Percentiles rank a stretch among this genome's conserved stretches.
These are phyloP conservation scores for Hymenoscyphus fraxineus DNA, from an alignment of 2,329 filamentous ascomycete genomes.

Conservation along the genomic window DNA sequence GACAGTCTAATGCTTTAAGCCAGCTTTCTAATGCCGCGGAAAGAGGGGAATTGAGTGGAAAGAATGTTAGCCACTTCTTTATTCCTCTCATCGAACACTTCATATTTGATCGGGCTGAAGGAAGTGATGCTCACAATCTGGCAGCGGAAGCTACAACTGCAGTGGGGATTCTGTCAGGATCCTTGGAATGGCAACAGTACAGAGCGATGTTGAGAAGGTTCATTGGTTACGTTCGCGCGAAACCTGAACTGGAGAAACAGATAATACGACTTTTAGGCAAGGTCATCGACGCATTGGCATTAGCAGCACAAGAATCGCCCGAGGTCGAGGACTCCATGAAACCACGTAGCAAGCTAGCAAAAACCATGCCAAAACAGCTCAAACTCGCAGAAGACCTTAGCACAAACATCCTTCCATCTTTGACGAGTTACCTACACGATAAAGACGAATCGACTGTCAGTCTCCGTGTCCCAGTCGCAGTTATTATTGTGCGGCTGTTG, in stretches of 20 bases:
- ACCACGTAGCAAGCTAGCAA: slow-evolving; percentile 48
- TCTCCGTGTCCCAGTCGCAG: slow-evolving; percentile 82
- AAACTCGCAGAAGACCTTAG: slow-evolving; percentile 71
- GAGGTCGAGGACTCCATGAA: slow-evolving; percentile 34
- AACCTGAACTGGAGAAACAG: slow-evolving; percentile 80
- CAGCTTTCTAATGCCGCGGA: slow-evolving; percentile 67
- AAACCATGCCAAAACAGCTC: slow-evolving; percentile 61
- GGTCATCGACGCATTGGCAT: slow-evolving; percentile 71
- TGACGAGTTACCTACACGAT: slow-evolving; percentile 83
- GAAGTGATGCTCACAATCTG: slow-evolving; percentile 75
- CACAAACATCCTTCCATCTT: slow-evolving; percentile 70
- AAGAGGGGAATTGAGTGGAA: slow-evolving; percentile 62
- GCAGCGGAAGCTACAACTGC: slow-evolving; percentile 82
- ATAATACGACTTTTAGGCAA: slow-evolving; percentile 78
- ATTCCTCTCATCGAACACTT: slow-evolving; percentile 93
- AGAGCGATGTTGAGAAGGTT: slow-evolving; percentile 80
- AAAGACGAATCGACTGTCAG: slow-evolving; percentile 95
- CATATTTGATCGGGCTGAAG: slow-evolving; percentile 74
- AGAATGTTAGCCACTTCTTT: slow-evolving; percentile 81
- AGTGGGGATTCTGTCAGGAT: slow-evolving; percentile 69
- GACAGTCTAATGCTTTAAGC: slow-evolving; percentile 78
- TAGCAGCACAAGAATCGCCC: slow-evolving; percentile 41
- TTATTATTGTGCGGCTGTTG: slow-evolving; percentile 84
- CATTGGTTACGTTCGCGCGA: slow-evolving; percentile 74
- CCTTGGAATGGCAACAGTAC: slow-evolving; percentile 87